Evolutionary conservation across 2,329 filamentous ascomycete species (phyloP), one percentile per base, ranked within the genome.

Genomic region (Fusarium sp.): DNA sequence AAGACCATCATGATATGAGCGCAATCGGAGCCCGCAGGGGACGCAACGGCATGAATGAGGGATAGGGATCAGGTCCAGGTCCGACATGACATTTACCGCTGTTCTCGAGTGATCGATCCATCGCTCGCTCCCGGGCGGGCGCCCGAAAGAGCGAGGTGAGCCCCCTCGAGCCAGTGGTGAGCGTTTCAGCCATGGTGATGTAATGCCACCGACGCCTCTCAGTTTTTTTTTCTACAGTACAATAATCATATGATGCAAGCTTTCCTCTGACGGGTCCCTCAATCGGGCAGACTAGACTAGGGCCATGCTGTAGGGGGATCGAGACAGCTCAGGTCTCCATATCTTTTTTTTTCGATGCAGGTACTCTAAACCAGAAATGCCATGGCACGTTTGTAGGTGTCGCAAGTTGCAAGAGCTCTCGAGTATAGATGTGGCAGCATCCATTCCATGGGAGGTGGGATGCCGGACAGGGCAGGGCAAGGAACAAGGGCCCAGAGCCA

Each of bases 231-330:
- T n/a, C 59, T 60, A 20, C 52, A 38, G 58, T 35, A 63, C 64
- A 56, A 40, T 40, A 75, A 78, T 78, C 76, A 78, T 78, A 78
- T 78, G 72, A 78, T 78, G 65, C 65, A 75, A 75, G 72, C 62
- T 73, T 77, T 50, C 42, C 68, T 63, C 13, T 52, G 58, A 74
- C 71, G 65, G 71, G 58, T 33, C 71, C 68, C 71, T 58, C 62
- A 74, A 74, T 74, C 71, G 71, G 71, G 68, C 71, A 74, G 71
- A 74, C 71, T 74, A 66, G 33, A 38, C 50, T 27, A 38, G 66
- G 52, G 27, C 42, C 20, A n/a, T 38, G 16, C 36, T 20, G 38
- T 42, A 42, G 47, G 66, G 40, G 54, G 66, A 62, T 68, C 66
- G 38, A 54, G 63, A 60, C 42, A 47, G 42, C 42, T 47, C 64